Evolutionary conservation across 2,329 filamentous ascomycete species (phyloP), one percentile per base, ranked within the genome.

Genomic region (Fusarium hainanense): DNA sequence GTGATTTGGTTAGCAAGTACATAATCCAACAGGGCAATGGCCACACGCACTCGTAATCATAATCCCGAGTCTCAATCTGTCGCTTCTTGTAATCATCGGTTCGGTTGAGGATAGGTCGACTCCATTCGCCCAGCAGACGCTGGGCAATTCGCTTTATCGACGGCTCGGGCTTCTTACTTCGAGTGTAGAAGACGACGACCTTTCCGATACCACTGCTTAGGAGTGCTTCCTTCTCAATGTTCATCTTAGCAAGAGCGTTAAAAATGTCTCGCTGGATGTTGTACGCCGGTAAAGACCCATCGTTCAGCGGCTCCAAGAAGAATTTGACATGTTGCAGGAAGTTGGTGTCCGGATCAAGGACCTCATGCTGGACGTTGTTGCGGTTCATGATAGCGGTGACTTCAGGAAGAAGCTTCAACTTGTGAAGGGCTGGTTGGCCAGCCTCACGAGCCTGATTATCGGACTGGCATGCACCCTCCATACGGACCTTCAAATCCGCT

Each of bases 231-330:
- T 98, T 98, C 77, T 94, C 92, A 71, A 98, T 93, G 8, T 93
- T 94, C 7, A 98, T 86, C 75, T 89, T 90, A 20, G 87, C 88
- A 40, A 99, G 85, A 25, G 93, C 92, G 27, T 88, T 88, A 79
- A 99, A 96, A 44, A 99, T 88, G 78, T 98, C 94, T 66, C 94
- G 93, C 82, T 99, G 96, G 72, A 99, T 98, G 78, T 96, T 96
- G 83, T 98, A 99, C 30, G 96, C 95, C 1, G 96, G 96, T 51
- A 99, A 87, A 65, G 93, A 95, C 60, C 95, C 96, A 77, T 98
- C 95, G 74, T 95, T 94, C 47, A 98, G 87, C 1, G 96, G 96
- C 79, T 99, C 96, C 23, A 99, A 88, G 86, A 98, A 98, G 86
- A 97, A 98, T 77, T 95, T 94, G 76, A 99, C 93, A 16, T 94